Base-by-base conservation (phyloP, 202 grass and related monocot genomes). In the Cymbopogon flexuosus region DNA sequence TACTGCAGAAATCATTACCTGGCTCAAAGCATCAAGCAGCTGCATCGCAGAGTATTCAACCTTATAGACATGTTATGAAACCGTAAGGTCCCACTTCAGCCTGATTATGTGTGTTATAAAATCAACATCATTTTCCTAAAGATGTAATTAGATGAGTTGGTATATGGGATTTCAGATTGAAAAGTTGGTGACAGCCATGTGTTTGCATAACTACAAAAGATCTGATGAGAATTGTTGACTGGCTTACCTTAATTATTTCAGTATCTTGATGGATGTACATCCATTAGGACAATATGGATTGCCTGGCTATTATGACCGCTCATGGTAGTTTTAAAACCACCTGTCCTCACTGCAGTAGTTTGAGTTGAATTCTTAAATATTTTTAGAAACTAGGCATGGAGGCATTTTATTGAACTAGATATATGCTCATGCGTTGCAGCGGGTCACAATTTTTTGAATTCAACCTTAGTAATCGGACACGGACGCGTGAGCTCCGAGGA, bases 21-120 rank as follows among this genome's bases (percentile, higher is more conserved):
- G 73, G 29, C 81, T 75, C 78, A 27, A 77, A 54, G 30, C 88
- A 88, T 98, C 80, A 91, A 80, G 74, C 77, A 65, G n/a, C 69
- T 61, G 29, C 41, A 19, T 45, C 68, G 9, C 79, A 90, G 68
- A 65, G 47, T 67, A 37, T 66, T 30, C 81, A 83, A 70, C 66
- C 65, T 76, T 81, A 89, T 41, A 83, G 64, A 36, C 74, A 82
- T 45, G 31, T 66, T 71, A 83, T 88, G 79, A 94, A 87, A 88
- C 62, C 66, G 92, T 98, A 93, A 34, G 81, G 57, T 22, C 57
- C 57, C 57, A 61, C 57, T 61, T 61, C 22, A 5, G 22, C 57
- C 57, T 61, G 57, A 27, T 76, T 27, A 61, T 27, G 10, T 61
- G 56, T 58, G 57, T 60, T 22, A 60, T 27, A 60, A 23, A 61